Evolutionary conservation across 2,329 filamentous ascomycete species (phyloP).

Genomic region (Periglandula ipomoeae): DNA sequence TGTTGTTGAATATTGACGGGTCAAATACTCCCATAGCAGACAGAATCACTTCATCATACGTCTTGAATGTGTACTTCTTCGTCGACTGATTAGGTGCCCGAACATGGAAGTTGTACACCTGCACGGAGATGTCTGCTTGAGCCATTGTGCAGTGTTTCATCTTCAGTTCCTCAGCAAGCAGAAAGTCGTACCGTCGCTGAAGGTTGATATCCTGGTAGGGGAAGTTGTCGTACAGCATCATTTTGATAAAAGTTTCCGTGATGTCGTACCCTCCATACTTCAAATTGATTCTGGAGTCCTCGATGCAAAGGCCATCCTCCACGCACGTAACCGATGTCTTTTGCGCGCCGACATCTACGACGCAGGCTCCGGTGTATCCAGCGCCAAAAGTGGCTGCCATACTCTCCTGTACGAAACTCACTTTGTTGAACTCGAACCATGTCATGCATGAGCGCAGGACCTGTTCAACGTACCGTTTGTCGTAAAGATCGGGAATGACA

Average conservation of each 20-base stretch:
- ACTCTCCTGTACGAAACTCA: conserved; percentile 94
- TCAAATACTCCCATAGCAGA: conserved; percentile 93
- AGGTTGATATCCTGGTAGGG: conserved; percentile 94
- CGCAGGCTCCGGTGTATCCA: conserved; percentile 86
- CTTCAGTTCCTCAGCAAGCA: conserved; percentile 92
- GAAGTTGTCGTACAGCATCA: conserved; percentile 96
- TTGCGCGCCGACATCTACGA: conserved; percentile 92
- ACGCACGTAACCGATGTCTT: conserved; percentile 97
- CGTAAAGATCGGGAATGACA: conserved; percentile 92
- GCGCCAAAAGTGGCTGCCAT: conserved; percentile 91
- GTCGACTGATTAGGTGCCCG: conserved; percentile 83
- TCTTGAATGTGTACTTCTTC: conserved; percentile 90
- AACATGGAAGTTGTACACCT: conserved; percentile 83
- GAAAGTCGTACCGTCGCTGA: conserved; percentile 78
- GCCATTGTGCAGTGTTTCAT: conserved; percentile 87
- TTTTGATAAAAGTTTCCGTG: conserved; percentile 90
- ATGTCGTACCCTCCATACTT: conserved; percentile 92
- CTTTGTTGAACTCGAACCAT: conserved; percentile 80
- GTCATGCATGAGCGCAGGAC: conserved; percentile 77
- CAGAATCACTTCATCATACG: conserved; percentile 92
- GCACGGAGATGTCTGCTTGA: conserved; percentile 80
- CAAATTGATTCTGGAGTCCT: conserved; percentile 89
- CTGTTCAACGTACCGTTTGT: conserved; percentile 83
- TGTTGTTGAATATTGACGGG: conserved; percentile 77
- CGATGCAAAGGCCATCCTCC: conserved; percentile 88